Base-by-base conservation (phyloP, 495 filamentous ascomycete genomes). In the Parachaetomium inaequale region DNA sequence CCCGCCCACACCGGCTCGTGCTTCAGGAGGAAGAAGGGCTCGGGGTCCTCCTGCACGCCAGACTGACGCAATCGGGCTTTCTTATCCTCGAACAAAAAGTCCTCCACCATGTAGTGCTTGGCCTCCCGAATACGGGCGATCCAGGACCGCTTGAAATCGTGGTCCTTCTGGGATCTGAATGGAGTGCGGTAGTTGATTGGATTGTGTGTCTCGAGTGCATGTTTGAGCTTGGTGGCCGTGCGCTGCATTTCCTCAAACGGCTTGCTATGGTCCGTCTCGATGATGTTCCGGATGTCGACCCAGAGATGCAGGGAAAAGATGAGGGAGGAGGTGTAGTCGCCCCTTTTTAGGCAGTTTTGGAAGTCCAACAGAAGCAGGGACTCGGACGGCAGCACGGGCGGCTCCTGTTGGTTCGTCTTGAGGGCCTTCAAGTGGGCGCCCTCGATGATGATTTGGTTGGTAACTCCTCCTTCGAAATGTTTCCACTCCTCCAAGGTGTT, bases 251-350 rank as follows among this genome's bases (percentile, higher is more conserved):
- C 51, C 12, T 68, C 32, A 50, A 70, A 70, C 10, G 64, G 55
- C 15, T 63, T 31, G n/a, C 21, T 26, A 19, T 61, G 63, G 10
- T 69, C 58, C 3, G 62, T 56, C 17, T 73, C 72, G 19, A 73
- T 34, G 42, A 72, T 73, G 40, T 64, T 52, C n/a, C 70, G 72
- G 54, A 73, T 67, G 38, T 73, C 68, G 23, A 69, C 59, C 52
- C 59, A 69, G 14, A 73, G 53, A 21, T 72, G 69, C 12, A 67
- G 57, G 7, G 61, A 66, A 31, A 74, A 73, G 14, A 69, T 38
- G 10, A 66, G 59, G 17, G 59, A 50, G 8, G 63, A 61, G 25
- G 54, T 49, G 36, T 66, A 56, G 0, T 28, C 15, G 10, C 56
- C 47, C 23, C 26, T 46, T 17, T 40, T 53, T n/a, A 70, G 55